phyloP scores from a whole-genome alignment of 306 rosid species.

The Fragaria iinumae region DNA sequence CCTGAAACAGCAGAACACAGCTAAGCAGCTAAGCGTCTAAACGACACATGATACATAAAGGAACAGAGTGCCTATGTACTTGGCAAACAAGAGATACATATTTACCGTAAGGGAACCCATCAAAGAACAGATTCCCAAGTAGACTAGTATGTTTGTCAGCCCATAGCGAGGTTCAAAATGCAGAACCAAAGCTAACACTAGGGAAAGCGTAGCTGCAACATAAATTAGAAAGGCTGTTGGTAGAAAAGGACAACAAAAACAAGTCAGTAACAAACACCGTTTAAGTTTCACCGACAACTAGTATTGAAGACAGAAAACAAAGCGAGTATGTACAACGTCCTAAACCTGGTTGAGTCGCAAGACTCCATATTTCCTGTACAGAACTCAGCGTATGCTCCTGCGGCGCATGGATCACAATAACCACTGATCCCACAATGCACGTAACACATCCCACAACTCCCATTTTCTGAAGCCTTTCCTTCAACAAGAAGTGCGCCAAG shows the following conservation, averaged over 20 bases:
- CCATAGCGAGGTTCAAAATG: conserved; percentile 89
- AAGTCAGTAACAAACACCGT: conserved; percentile 4
- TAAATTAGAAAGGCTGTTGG: conserved; percentile 65
- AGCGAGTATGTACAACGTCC: conserved; percentile 5
- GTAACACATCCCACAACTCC: conserved; percentile 84
- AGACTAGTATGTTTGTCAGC: conserved; percentile 70
- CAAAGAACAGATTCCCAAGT: conserved; percentile 88
- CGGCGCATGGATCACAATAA: conserved; percentile 95
- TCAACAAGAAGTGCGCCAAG: conserved; percentile 89
- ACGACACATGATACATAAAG: not conserved
- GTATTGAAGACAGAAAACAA: not conserved
- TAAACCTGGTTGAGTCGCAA: conserved; percentile 88
- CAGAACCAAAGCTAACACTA: conserved; percentile 66
- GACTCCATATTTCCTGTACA: conserved; percentile 76
- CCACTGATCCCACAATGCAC: conserved; percentile 83
- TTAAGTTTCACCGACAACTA: not conserved
- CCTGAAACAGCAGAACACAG: conserved; percentile 44
- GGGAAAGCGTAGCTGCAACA: conserved; percentile 55
- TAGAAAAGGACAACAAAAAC: conserved; percentile 22
- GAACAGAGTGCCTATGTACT: not conserved
- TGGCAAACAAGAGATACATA: conserved; percentile 9
- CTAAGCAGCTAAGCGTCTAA: conserved; percentile 7
- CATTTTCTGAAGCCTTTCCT: conserved; percentile 74
- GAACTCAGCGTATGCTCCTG: conserved; percentile 71
- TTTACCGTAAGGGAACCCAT: conserved; percentile 89